These are phyloP conservation scores for Antrodiella citrinella DNA, from an alignment of 768 basidiomycete species.

Conservation along the genomic window DNA sequence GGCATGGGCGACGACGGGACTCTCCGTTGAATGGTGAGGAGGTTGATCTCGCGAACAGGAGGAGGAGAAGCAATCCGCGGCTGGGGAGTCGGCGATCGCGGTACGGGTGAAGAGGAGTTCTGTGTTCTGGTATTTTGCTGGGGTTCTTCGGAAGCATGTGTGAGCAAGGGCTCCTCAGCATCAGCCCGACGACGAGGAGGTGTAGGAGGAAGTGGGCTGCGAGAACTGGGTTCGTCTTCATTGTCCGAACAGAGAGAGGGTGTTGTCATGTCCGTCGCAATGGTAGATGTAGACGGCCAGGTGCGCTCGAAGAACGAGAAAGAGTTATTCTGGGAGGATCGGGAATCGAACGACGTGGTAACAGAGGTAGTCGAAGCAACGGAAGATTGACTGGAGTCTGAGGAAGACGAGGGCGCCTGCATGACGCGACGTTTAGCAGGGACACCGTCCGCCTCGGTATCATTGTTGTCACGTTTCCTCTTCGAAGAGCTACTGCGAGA, in stretches of 20 bases:
- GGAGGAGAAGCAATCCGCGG: slow-evolving; percentile 1
- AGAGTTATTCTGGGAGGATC: slow-evolving; percentile 1
- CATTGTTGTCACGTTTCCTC: slow-evolving; percentile 2
- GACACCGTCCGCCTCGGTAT: slow-evolving; percentile 6
- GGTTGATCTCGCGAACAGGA: slow-evolving; percentile 11
- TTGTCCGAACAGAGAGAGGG: slow-evolving; percentile 75
- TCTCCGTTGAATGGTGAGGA: slow-evolving; percentile 46
- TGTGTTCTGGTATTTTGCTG: too few relatives aligned
- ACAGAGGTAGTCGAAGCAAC: slow-evolving; percentile 11
- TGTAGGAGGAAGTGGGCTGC: background rate
- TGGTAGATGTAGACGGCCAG: slow-evolving; percentile 27
- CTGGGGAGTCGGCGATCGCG: background rate
- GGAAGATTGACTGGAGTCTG: slow-evolving; percentile 12
- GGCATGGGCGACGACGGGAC: slow-evolving; percentile 62
- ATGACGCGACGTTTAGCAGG: slow-evolving; percentile 7
- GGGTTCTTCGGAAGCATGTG: too few relatives aligned
- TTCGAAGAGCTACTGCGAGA: background rate
- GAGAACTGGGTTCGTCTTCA: slow-evolving; percentile 34
- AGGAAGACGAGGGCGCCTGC: slow-evolving; percentile 1
- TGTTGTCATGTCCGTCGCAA: slow-evolving; percentile 40
- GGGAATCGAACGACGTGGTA: slow-evolving; percentile 4
- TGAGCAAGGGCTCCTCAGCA: background rate
- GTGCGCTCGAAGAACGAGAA: slow-evolving; percentile 10
- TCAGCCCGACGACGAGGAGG: slow-evolving; percentile 3
- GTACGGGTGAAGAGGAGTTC: background rate